Conservation (phyloP, 352 stramenopile species). For the Globisporangium cylindrosporum region DNA sequence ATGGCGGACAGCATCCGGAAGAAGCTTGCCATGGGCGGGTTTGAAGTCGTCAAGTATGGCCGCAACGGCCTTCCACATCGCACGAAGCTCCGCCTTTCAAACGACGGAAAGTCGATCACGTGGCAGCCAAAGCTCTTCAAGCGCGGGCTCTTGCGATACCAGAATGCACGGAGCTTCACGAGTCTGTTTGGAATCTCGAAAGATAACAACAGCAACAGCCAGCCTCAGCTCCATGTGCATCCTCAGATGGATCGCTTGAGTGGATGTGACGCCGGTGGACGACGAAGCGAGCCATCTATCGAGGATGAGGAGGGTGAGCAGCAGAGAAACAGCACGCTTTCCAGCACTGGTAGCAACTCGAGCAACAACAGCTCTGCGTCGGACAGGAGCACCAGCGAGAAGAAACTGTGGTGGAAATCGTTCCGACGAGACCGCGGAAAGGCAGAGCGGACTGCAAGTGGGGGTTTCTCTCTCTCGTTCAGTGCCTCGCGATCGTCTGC, state of each 20-base stretch:
- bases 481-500: constrained; percentile 26
- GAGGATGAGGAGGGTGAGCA: constrained; percentile 19
- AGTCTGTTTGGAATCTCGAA: constrained; percentile 55
- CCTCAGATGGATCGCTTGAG: constrained; percentile 33
- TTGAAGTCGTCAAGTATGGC: constrained; percentile 80
- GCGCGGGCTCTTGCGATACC: constrained; percentile 60
- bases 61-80: constrained; percentile 72
- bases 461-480: constrained; percentile 57
- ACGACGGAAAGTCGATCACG: constrained; percentile 61
- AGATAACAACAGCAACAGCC: constrained; percentile 35
- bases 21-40: constrained; percentile 64
- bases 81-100: constrained; percentile 71
- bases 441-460: constrained; percentile 61
- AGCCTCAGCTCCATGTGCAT: constrained; percentile 42
- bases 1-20: constrained; percentile 64
- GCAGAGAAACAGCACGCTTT: constrained; percentile 15
- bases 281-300: constrained; percentile 26
- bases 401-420: constrained; percentile 70
- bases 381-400: constrained; percentile 45
- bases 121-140: constrained; percentile 83
- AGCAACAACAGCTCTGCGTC: constrained; percentile 38
- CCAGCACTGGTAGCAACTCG: constrained; percentile 15
- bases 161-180: constrained; percentile 66
- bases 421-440: constrained; percentile 59
- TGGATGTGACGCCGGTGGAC: constrained; percentile 20